phyloP scores from a whole-genome alignment of 495 filamentous ascomycete species.

The Glutinoglossum americanum region DNA sequence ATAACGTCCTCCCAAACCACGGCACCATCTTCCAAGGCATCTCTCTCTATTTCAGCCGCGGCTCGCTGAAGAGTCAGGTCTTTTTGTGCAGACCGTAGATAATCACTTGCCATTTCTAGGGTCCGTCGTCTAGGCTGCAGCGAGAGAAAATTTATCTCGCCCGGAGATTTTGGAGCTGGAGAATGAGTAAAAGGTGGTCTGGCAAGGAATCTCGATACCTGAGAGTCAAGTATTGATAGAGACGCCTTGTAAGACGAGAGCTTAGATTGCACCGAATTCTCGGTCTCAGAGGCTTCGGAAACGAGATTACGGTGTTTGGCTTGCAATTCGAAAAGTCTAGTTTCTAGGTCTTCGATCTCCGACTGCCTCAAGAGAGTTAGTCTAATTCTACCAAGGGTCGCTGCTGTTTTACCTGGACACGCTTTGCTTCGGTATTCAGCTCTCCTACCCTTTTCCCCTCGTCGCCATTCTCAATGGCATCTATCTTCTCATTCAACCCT shows the following conservation, averaged over 20 bases:
- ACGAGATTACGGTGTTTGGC: constrained; percentile 37
- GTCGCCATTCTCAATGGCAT: constrained; percentile 26
- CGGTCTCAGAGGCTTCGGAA: constrained; percentile 35
- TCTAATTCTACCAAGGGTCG: constrained; percentile 7
- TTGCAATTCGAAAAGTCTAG: constrained; percentile 44
- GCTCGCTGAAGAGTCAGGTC: constrained; percentile 32
- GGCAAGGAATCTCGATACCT: constrained; percentile 27
- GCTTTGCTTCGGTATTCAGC: constrained; percentile 17
- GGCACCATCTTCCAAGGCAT: constrained; percentile 66
- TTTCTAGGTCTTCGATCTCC: constrained; percentile 32
- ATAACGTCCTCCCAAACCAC: constrained; percentile 57
- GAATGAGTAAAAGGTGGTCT: constrained; percentile 20
- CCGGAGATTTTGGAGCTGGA: constrained; percentile 2
- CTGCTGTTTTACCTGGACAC: constrained; percentile 10
- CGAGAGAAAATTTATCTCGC: constrained; percentile 18
- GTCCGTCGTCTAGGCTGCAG: constrained; percentile 50
- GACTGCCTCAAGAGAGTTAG: constrained; percentile 9
- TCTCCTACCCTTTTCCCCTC: constrained; percentile 12
- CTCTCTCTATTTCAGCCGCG: constrained; percentile 42
- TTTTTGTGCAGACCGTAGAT: constrained; percentile 46
- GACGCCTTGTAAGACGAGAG: constrained; percentile 36
- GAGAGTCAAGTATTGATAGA: constrained; percentile 30
- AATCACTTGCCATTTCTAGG: constrained; percentile 51
- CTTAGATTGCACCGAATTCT: constrained; percentile 40
- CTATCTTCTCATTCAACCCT: constrained; percentile 25